Evolutionary conservation across 352 stramenopile genomes (phyloP).

Genomic region (Pythium guiyangense): DNA sequence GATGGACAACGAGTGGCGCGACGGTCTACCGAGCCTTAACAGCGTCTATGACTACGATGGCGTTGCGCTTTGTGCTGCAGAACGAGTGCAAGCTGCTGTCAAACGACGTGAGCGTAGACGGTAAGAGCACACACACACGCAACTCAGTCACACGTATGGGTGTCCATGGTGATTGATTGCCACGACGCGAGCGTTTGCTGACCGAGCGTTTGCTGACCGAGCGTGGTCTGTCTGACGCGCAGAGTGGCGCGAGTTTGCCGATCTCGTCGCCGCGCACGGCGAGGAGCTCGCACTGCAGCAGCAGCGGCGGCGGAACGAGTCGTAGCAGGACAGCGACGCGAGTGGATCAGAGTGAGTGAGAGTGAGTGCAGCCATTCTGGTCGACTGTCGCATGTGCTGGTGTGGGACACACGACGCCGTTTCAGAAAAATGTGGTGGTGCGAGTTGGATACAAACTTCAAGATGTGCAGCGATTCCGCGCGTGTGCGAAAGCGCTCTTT

Average conservation of each 20-base stretch:
- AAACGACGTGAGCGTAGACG: slow-evolving; percentile 10
- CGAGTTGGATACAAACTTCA: too few species aligned
- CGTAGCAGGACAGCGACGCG: too few species aligned
- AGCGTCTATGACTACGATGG: background rate
- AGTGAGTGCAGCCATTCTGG: too few species aligned
- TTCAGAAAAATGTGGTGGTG: too few species aligned
- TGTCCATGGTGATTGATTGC: background rate
- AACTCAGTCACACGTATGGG: too few species aligned
- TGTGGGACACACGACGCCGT: too few species aligned
- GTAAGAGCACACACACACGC: background rate
- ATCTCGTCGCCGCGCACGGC: slow-evolving; percentile 37
- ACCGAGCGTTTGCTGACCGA: background rate
- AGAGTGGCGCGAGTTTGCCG: slow-evolving; percentile 56
- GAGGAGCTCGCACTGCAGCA: slow-evolving; percentile 15
- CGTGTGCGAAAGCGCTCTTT: too few species aligned
- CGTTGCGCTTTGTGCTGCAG: background rate
- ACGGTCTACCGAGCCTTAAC: background rate
- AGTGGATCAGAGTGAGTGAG: too few species aligned
- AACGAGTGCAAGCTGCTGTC: background rate
- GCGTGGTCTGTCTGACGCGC: background rate
- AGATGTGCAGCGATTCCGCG: too few species aligned
- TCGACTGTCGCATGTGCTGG: too few species aligned
- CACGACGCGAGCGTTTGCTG: background rate
- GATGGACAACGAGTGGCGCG: background rate
- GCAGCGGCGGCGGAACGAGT: background rate